Evolutionary conservation across 148 eudicot genomes (phyloP), one percentile per base, ranked within the genome.

Genomic region (Talinum fruticosum): DNA sequence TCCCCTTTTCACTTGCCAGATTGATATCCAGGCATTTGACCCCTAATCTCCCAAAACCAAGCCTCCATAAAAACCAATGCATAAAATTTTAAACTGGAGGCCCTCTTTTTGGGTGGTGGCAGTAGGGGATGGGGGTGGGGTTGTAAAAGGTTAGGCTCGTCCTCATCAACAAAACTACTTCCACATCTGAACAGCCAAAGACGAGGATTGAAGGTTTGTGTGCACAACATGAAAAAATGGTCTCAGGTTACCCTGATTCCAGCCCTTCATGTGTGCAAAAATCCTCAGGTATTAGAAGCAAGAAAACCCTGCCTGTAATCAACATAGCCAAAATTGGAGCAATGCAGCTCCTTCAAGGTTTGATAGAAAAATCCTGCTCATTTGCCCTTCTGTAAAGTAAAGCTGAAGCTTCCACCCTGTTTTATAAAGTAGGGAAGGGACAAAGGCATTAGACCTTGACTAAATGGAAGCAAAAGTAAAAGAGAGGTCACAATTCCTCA

Each of bases 321-420:
- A 57, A 77, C 13, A 28, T 71, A n/a, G 24, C 36, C 36, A 26
- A 59, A 57, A 28, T 14, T 8, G 66, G 30, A 19, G 36, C 66
- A 62, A 16, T 12, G 2, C 28, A 65, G 1, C 3, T 23, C 18
- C n/a, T 69, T 89, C 82, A 89, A 28, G 89, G 75, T 85, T 93
- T 93, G 81, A 96, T 86, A 45, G 97, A 90, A 90, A 96, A 96
- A 64, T 96, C 94, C 68, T 84, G 92, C 78, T 96, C 99, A 76
- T 90, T 93, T 35, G 92, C 99, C 86, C 99, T 91, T 85, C 97
- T 85, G 80, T 96, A 96, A 64, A 96, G 97, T 85, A 96, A 84
- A 32, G 97, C 91, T 75, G 99, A 96, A 73, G 99, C 99, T 90
- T 96, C 99, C 85, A 96, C 97, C 99, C 99, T 96, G 93, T 86